Evolutionary conservation across 148 eudicot genomes (phyloP).

Genomic region (Nepenthes mirabilis): DNA sequence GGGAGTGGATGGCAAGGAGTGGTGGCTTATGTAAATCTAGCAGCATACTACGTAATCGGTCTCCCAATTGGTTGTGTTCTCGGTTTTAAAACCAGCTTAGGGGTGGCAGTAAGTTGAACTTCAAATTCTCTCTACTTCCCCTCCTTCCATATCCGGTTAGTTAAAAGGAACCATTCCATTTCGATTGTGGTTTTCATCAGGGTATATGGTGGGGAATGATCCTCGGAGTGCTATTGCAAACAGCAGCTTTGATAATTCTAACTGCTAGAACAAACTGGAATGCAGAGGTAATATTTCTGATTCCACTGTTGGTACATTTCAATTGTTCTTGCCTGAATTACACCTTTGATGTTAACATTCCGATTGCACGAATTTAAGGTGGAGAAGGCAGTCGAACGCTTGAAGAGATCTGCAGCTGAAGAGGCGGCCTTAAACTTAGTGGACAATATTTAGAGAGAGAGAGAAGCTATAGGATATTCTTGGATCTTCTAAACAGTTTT

Average conservation of each 20-base stretch:
- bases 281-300: constrained; percentile 21
- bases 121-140: neutral
- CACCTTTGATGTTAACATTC: neutral
- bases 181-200: constrained; percentile 9
- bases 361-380: constrained; percentile 20
- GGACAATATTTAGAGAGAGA: neutral
- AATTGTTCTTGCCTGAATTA: neutral
- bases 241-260: constrained; percentile 27
- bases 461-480: no score
- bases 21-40: constrained; percentile 39
- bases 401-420: constrained; percentile 30
- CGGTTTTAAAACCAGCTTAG: constrained; percentile 47
- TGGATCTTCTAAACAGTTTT: no score
- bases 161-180: neutral
- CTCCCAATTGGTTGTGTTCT: constrained; percentile 58
- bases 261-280: constrained; percentile 50
- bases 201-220: constrained; percentile 74
- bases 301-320: neutral
- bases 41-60: constrained; percentile 41
- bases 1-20: constrained; percentile 59
- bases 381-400: constrained; percentile 32
- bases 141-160: neutral
- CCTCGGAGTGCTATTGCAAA: constrained; percentile 38
- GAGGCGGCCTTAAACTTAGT: constrained; percentile 8
- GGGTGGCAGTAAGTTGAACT: constrained; percentile 29